phyloP scores from a whole-genome alignment of 371 early-diverging fungal genomes.

The Zancudomyces culisetae region DNA sequence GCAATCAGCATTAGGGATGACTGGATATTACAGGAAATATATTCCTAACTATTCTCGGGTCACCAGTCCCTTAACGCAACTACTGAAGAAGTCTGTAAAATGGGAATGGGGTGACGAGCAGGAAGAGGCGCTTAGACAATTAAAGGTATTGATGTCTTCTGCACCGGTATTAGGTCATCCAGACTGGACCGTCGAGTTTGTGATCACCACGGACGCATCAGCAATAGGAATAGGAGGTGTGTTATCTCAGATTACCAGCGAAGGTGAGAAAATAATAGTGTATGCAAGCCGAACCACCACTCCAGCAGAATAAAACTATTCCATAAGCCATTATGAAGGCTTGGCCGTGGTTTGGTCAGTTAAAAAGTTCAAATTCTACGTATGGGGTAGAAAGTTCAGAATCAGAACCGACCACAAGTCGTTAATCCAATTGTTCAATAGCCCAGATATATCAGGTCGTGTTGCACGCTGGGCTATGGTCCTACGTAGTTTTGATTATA shows the following conservation, averaged over 20 bases:
- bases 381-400: slow-evolving; percentile 1
- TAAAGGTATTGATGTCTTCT: neutral
- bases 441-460: neutral
- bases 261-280: neutral
- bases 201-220: slow-evolving; percentile 2
- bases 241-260: neutral
- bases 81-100: neutral
- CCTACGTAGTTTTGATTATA: neutral
- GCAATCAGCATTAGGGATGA: slow-evolving; percentile 18
- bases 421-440: slow-evolving; percentile 3
- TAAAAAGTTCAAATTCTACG: slow-evolving; percentile 3
- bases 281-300: neutral
- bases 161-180: slow-evolving; percentile 1
- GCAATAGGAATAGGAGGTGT: neutral
- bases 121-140: neutral
- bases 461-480: slow-evolving; percentile 1
- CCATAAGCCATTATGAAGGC: slow-evolving; percentile 26
- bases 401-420: neutral
- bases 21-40: slow-evolving; percentile 18
- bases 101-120: neutral
- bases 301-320: slow-evolving; percentile 2
- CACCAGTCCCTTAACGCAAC: slow-evolving; percentile 8
- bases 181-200: neutral
- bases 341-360: slow-evolving; percentile 14
- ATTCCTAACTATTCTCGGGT: slow-evolving; percentile 8